Evolutionary conservation across 345 rosid genomes (phyloP).

Genomic region (Dipteronia dyeriana): DNA sequence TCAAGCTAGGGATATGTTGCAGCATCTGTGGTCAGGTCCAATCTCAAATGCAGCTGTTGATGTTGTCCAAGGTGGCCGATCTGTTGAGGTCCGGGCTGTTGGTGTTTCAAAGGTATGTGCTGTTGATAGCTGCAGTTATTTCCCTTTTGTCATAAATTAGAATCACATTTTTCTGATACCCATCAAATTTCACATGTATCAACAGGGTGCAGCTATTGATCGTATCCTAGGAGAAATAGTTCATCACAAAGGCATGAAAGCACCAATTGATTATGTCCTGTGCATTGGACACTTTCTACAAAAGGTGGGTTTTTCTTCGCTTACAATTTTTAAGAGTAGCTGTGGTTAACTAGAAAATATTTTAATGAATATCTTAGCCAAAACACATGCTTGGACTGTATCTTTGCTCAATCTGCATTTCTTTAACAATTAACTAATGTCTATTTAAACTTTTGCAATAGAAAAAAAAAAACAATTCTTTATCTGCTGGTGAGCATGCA

Average conservation of each 20-base stretch:
- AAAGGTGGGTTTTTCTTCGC: conserved; percentile 36
- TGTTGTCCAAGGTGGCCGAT: conserved; percentile 58
- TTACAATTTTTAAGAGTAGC: conserved; percentile 4
- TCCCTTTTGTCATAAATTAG: conserved; percentile 1
- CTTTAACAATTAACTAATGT: neutral
- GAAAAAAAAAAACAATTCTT: neutral
- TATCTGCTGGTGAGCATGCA: neutral
- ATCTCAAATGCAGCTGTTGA: conserved; percentile 60
- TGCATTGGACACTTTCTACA: conserved; percentile 55
- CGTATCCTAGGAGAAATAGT: conserved; percentile 58
- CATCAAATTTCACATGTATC: conserved; percentile 6
- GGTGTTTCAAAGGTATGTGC: conserved; percentile 56
- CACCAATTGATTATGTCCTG: conserved; percentile 62
- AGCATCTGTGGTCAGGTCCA: conserved; percentile 68
- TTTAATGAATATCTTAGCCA: neutral
- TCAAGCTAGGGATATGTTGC: conserved; percentile 62
- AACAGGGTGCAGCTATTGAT: conserved; percentile 66
- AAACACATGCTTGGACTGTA: neutral
- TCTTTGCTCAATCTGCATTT: neutral
- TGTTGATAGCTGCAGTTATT: conserved; percentile 5
- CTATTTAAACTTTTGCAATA: neutral
- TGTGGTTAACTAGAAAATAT: neutral
- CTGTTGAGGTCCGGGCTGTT: conserved; percentile 61
- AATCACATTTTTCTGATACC: conserved; percentile 1
- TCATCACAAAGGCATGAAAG: conserved; percentile 43